Conservation (phyloP, 2,329 filamentous ascomycete genomes). For the Monilinia laxa region DNA sequence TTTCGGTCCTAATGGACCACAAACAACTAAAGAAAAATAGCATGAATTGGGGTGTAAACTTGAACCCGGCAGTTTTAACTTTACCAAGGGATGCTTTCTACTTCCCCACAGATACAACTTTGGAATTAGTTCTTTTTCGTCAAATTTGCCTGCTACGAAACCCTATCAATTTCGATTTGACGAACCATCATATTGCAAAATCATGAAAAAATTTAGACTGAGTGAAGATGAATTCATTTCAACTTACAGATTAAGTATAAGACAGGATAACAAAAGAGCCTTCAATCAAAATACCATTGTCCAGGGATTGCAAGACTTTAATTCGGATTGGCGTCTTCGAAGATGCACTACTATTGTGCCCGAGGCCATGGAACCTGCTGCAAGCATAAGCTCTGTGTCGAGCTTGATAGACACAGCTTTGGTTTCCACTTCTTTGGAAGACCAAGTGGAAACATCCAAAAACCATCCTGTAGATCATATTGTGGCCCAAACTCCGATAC, state of each 20-base stretch:
- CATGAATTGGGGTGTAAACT: background rate
- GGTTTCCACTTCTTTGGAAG: too few species aligned
- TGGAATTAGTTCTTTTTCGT: background rate
- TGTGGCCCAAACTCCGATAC: too few species aligned
- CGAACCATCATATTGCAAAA: background rate
- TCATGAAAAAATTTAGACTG: background rate
- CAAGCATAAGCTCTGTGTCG: too few species aligned
- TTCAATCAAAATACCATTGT: too few species aligned
- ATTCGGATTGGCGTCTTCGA: too few species aligned
- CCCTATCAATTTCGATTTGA: background rate
- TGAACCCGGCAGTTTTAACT: background rate
- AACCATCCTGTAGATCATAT: too few species aligned
- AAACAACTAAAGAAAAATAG: background rate
- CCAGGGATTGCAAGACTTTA: too few species aligned
- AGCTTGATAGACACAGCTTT: too few species aligned
- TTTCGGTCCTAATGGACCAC: background rate
- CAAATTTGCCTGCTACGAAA: background rate
- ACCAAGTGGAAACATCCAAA: too few species aligned
- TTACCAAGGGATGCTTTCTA: background rate
- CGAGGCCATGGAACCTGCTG: too few species aligned
- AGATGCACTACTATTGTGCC: too few species aligned
- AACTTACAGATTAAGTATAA: background rate
- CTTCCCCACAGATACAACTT: constrained; percentile 8
- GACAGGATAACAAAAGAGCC: too few species aligned
- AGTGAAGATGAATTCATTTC: background rate